Percentiles rank a stretch among this genome's conserved stretches.
Evolutionary conservation across 176 grass and related monocot species (phyloP).

Genomic region (Lolium perenne): DNA sequence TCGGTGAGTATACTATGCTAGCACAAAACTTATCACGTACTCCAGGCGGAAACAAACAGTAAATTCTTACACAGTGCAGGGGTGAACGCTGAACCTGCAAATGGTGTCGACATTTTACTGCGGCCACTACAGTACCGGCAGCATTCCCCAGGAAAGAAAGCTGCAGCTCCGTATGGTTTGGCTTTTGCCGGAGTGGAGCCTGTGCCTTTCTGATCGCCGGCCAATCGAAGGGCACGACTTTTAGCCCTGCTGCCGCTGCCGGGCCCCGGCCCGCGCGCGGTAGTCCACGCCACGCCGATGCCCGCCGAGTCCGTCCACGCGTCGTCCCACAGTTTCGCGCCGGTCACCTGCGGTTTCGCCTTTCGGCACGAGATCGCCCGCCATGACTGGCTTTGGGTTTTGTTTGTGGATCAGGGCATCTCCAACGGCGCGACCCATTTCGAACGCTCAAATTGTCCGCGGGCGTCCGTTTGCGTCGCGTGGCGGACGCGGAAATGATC

Average conservation of each 20-base stretch:
- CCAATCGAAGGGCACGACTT: conserved; percentile 31
- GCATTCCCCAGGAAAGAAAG: conserved; percentile 37
- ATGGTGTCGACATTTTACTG: neutral
- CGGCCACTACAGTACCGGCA: neutral
- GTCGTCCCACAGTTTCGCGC: neutral
- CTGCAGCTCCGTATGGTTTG: conserved; percentile 43
- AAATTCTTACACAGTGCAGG: neutral
- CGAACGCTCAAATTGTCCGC: too few species aligned
- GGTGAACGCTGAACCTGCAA: neutral
- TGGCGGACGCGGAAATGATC: too few species aligned
- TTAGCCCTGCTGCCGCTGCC: neutral
- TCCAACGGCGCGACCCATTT: too few species aligned
- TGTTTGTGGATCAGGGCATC: too few species aligned
- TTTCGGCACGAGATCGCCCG: neutral
- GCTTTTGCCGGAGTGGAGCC: conserved; percentile 39
- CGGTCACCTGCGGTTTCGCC: too few species aligned
- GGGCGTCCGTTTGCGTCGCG: too few species aligned
- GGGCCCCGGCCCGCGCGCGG: neutral
- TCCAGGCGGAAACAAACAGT: too few species aligned
- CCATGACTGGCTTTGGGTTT: neutral
- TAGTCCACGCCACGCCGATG: too few species aligned
- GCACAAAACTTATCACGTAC: neutral
- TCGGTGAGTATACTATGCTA: conserved; percentile 7
- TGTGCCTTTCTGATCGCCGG: conserved; percentile 31
- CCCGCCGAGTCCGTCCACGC: neutral